Percentiles rank a stretch among this genome's conserved stretches.
Conservation (phyloP, 1,139 yeast species). For the Debaryomyces fabryi region DNA sequence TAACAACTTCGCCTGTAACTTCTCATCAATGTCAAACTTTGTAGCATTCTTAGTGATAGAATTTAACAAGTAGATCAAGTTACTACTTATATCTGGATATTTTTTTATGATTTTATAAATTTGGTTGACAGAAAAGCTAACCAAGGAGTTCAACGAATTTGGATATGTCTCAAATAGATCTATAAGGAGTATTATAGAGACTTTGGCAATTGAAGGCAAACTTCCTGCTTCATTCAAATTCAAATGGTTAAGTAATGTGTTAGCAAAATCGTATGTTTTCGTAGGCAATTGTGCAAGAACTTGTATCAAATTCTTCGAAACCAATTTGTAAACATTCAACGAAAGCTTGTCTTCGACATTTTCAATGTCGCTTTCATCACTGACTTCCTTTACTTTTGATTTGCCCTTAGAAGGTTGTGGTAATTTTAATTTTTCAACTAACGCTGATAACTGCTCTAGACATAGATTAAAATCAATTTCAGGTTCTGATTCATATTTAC, state of each 20-base stretch:
- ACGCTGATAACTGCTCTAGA: slow-evolving; percentile 20
- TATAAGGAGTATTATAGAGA: slow-evolving; percentile 36
- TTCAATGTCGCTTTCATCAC: slow-evolving; percentile 3
- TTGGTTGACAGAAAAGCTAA: slow-evolving; percentile 38
- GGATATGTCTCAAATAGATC: slow-evolving; percentile 46
- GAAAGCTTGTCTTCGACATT: slow-evolving; percentile 18
- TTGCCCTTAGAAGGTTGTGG: slow-evolving; percentile 15
- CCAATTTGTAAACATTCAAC: slow-evolving; percentile 30
- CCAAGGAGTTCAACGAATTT: slow-evolving; percentile 38
- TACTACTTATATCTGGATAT: slow-evolving; percentile 28
- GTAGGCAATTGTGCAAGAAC: slow-evolving; percentile 37
- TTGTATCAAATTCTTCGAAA: slow-evolving; percentile 33
- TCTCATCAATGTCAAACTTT: slow-evolving; percentile 45
- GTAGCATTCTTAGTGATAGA: slow-evolving; percentile 41
- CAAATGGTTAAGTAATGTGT: slow-evolving; percentile 36
- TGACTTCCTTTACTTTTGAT: slow-evolving; percentile 16
- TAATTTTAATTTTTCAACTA: slow-evolving; percentile 23
- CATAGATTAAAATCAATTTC: slow-evolving; percentile 20
- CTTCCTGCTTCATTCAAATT: slow-evolving; percentile 20
- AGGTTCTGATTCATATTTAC: slow-evolving; percentile 12
- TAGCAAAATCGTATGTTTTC: slow-evolving; percentile 45
- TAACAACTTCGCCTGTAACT: slow-evolving; percentile 39
- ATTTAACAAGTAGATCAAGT: slow-evolving; percentile 37
- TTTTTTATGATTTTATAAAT: slow-evolving; percentile 46
- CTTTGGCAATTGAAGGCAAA: slow-evolving; percentile 24